Evolutionary conservation across 2,329 filamentous ascomycete species (phyloP), one percentile per base, ranked within the genome.

Genomic region (Pestalotiopsis sp.): DNA sequence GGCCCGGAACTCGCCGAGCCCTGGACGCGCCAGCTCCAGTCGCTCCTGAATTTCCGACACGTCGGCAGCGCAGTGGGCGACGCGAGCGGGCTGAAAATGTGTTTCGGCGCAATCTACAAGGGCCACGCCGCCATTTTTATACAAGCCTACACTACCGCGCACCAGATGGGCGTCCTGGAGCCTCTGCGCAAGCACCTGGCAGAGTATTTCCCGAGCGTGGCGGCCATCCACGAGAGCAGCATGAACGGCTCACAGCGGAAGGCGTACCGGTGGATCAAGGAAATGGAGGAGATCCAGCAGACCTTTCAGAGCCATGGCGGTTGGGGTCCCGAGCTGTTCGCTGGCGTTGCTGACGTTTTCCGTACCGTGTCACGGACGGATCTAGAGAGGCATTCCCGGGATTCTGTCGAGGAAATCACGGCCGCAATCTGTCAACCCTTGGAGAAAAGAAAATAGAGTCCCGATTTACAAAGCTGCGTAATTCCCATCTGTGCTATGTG

Each of bases 211-310:
- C 60, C 60, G n/a, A 41, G 31, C 12, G 38, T 45, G 17, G 5
- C 6, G 1, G 12, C 20, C 14, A 41, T 63, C 11, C 31, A 63
- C 20, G 60, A 63, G 23, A 63, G 60, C 9, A 45, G 31, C 36
- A 41, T 63, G 31, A 12, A 20, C 12, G 60, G 60, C 5, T 63
- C 60, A 6, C 60, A 63, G 60, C 60, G 60, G 17, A 63, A 63
- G 60, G 31, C 60, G 20, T 63, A 63, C 5, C 23, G 60, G n/a
- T 63, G 60, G 60, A 63, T 63, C 38, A 45, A 45, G 14, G 60
- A 63, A 11, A 63, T 45, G 60, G 60, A 63, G n/a, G 60, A 63
- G 20, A 41, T 63, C 20, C 14, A 12, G 12, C 2, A 3, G 38
- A 63, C 60, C 14, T 63, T 63, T 23, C 23, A 23, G 11, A 38